These are phyloP conservation scores for Tolypocladium amazonense DNA, from an alignment of 2,329 filamentous ascomycete species.

Conservation along the genomic window DNA sequence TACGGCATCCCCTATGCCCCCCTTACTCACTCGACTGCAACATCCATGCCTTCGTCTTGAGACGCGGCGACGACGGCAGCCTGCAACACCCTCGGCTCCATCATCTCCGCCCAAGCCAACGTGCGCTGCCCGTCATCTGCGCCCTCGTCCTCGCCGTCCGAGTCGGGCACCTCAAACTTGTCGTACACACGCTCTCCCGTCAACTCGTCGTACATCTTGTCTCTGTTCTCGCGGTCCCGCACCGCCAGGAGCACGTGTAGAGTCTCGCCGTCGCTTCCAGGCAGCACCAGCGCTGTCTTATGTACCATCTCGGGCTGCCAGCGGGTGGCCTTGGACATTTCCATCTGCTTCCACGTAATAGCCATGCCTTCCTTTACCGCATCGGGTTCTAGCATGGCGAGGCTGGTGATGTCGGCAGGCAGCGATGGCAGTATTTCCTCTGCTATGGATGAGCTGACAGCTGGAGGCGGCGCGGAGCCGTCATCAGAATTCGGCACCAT, in stretches of 20 bases:
- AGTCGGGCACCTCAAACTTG: slow-evolving; percentile 64
- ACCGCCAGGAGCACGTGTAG: slow-evolving; percentile 57
- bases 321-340: slow-evolving; percentile 48
- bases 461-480: neutral
- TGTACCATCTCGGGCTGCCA: slow-evolving; percentile 55
- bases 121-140: slow-evolving; percentile 53
- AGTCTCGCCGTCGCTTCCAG: slow-evolving; percentile 35
- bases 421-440: slow-evolving; percentile 53
- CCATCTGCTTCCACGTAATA: slow-evolving; percentile 57
- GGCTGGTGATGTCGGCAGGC: slow-evolving; percentile 42
- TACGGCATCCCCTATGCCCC: neutral
- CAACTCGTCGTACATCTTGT: slow-evolving; percentile 51
- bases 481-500: neutral
- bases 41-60: slow-evolving; percentile 1
- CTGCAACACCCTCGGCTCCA: slow-evolving; percentile 56
- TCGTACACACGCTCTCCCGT: slow-evolving; percentile 65
- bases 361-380: slow-evolving; percentile 49
- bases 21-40: neutral
- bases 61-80: slow-evolving; percentile 9
- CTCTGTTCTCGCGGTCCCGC: slow-evolving; percentile 50
- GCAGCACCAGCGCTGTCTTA: slow-evolving; percentile 57
- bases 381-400: slow-evolving; percentile 38
- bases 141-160: slow-evolving; percentile 46
- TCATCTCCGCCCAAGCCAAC: slow-evolving; percentile 50
- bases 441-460: neutral